A percentile compares a stretch with the other conserved stretches of the same genome.
Conservation (phyloP, 2,329 filamentous ascomycete species). For the Metarhizium sp. region DNA sequence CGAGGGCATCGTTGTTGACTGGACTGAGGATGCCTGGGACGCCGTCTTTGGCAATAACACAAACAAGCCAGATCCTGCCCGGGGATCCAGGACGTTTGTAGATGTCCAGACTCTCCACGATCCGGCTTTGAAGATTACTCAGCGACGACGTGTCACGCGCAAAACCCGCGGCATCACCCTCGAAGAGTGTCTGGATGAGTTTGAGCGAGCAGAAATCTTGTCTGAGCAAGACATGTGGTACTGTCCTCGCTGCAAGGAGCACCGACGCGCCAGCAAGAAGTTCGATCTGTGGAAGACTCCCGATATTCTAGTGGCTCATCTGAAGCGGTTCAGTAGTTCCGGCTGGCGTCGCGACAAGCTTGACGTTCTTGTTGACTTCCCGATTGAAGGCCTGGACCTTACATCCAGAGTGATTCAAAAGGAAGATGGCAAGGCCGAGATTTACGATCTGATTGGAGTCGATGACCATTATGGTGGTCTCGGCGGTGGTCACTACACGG, state of each 20-base stretch:
- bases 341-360: conserved; percentile 82
- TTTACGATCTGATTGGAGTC: conserved; percentile 91
- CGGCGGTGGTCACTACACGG: conserved; percentile 93
- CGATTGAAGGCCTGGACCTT: conserved; percentile 77
- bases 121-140: conserved; percentile 54
- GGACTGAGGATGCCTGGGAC: conserved; percentile 62
- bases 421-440: conserved; percentile 69
- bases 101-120: conserved; percentile 46
- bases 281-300: conserved; percentile 96
- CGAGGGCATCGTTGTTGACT: conserved; percentile 83
- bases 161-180: conserved; percentile 61
- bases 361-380: conserved; percentile 85
- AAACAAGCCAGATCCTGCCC: conserved; percentile 29
- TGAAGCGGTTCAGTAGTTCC: conserved; percentile 89
- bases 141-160: conserved; percentile 51
- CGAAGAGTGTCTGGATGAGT: conserved; percentile 88
- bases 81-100: conserved; percentile 51
- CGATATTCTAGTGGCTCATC: conserved; percentile 87
- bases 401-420: conserved; percentile 68
- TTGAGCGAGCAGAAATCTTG: conserved; percentile 85
- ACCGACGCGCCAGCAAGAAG: conserved; percentile 87
- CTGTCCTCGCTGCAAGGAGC: conserved; percentile 90
- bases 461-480: conserved; percentile 94
- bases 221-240: conserved; percentile 98
- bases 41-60: conserved; percentile 52